A percentile compares a stretch with the other conserved stretches of the same genome.
Evolutionary conservation across 2,329 filamentous ascomycete genomes (phyloP).

Genomic region (Zopfia rhizophila): DNA sequence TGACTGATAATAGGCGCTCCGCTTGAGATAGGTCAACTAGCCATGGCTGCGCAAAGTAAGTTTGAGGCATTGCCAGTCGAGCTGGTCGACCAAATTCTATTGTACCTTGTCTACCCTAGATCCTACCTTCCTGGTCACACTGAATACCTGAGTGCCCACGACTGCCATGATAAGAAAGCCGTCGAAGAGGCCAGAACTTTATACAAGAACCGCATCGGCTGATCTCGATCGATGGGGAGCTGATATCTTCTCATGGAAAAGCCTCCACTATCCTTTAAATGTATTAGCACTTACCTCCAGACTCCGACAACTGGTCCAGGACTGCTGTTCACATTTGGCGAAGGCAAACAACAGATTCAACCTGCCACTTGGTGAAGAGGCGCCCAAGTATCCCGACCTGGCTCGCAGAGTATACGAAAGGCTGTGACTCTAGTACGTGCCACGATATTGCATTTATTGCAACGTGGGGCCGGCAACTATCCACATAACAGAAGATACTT

Average conservation of each 20-base stretch:
- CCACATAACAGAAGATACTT: conserved; percentile 32
- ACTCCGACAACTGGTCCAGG: conserved; percentile 34
- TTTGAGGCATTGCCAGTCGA: conserved; percentile 41
- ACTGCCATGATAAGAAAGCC: conserved; percentile 27
- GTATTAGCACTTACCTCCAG: conserved; percentile 37
- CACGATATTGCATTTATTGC: conserved; percentile 42
- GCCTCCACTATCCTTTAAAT: conserved; percentile 39
- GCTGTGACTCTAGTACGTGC: conserved; percentile 44
- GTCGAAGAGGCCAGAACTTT: conserved; percentile 35
- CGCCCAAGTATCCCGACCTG: conserved; percentile 36
- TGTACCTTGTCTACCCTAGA: conserved; percentile 39
- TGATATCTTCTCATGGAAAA: conserved; percentile 38
- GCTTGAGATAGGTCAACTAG: no score
- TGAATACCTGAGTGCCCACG: conserved; percentile 36
- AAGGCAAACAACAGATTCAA: conserved; percentile 41
- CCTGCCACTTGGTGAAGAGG: conserved; percentile 35
- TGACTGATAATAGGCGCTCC: no score
- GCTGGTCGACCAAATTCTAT: conserved; percentile 39
- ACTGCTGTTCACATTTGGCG: conserved; percentile 39
- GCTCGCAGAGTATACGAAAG: conserved; percentile 40
- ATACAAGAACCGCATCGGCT: conserved; percentile 27
- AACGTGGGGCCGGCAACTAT: conserved; percentile 30
- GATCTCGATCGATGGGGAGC: conserved; percentile 38
- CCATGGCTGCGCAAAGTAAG: conserved; percentile 19
- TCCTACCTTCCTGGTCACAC: conserved; percentile 42